Evolutionary conservation across 805 yeast genomes (phyloP), one percentile per base, ranked within the genome.

Genomic region (Wickerhamomyces canadensis): DNA sequence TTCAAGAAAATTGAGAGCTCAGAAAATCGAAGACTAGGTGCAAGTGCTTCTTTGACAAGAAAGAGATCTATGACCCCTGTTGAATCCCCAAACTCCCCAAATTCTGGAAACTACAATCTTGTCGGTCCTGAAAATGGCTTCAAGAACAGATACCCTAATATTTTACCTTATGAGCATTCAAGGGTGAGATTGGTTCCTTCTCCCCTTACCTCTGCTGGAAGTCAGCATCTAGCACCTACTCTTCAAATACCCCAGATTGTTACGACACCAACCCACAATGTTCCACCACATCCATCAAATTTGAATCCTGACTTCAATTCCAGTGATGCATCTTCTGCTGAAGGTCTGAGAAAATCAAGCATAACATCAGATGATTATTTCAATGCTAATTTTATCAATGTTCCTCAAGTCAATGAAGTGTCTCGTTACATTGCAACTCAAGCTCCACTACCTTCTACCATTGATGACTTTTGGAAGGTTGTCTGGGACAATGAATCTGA

Each of bases 401-500:
- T 62, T 40, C 67, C 48, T 52, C 69, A 52, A 48, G 67, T 58
- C 49, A 68, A 52, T 52, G 64, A 45, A 4, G 52, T 54, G 38
- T 61, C 47, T 55, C 54, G 67, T 27, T 84, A 82, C 52, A 84
- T 89, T 44, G 96, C 95, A 0, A 76, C 95, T 2, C 96, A 91
- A 55, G 98, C 96, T 2, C 98, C 98, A 2, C 57, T 84, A 30
- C 68, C 67, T 3, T 70, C 74, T 16, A 91, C 98, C 0, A 70
- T 81, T 30, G 84, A 81, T 24, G 96, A 91, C 57, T 91, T 93
- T 54, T 91, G 96, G 96, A 82, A 78, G 46, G 84, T 87, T 56
- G 74, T 85, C 1, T 67, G 77, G 41, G 74, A 80, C 26, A 76
- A 84, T 49, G 58, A 69, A 4, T 71, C 78, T 7, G 78, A 83